Conservation (phyloP, 352 stramenopile genomes). For the Halophytophthora polymorphica region DNA sequence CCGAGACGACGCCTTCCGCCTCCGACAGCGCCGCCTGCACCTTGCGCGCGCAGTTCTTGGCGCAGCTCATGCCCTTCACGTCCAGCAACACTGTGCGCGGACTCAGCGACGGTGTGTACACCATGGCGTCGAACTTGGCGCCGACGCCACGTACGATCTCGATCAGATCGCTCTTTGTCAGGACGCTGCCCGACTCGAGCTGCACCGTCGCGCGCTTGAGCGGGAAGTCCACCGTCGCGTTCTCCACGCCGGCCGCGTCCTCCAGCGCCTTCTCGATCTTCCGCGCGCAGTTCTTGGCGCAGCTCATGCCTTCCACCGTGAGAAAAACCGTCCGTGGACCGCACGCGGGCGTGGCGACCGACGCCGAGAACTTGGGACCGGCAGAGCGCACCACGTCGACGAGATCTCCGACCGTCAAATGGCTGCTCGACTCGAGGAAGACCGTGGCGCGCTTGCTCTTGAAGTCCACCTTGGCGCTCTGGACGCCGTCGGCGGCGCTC, state of each 20-base stretch:
- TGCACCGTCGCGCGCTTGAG: slow-evolving; percentile 59
- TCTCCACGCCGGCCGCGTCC: slow-evolving; percentile 46
- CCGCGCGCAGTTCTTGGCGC: slow-evolving; percentile 71
- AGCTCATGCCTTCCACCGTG: slow-evolving; percentile 74
- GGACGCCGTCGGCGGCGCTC: slow-evolving; percentile 56
- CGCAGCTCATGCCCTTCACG: slow-evolving; percentile 67
- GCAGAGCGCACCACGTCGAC: slow-evolving; percentile 57
- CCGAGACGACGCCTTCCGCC: slow-evolving; percentile 57
- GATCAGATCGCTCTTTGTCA: slow-evolving; percentile 63
- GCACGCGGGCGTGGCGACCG: slow-evolving; percentile 31
- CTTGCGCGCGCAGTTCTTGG: slow-evolving; percentile 68
- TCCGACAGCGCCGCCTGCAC: slow-evolving; percentile 59
- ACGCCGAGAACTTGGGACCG: slow-evolving; percentile 63
- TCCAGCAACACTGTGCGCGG: slow-evolving; percentile 46
- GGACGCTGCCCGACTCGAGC: slow-evolving; percentile 40
- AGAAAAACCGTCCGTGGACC: slow-evolving; percentile 53
- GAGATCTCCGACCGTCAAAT: slow-evolving; percentile 58
- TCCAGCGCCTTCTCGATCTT: slow-evolving; percentile 69
- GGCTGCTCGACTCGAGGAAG: slow-evolving; percentile 68
- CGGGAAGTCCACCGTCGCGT: slow-evolving; percentile 62
- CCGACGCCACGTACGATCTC: slow-evolving; percentile 40
- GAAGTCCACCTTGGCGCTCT: slow-evolving; percentile 80
- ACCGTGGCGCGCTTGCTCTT: slow-evolving; percentile 69
- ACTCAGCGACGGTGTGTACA: slow-evolving; percentile 27
- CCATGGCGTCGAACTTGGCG: slow-evolving; percentile 64